Base-by-base conservation (phyloP, 441 rosid species). In the Erodium moschatum region DNA sequence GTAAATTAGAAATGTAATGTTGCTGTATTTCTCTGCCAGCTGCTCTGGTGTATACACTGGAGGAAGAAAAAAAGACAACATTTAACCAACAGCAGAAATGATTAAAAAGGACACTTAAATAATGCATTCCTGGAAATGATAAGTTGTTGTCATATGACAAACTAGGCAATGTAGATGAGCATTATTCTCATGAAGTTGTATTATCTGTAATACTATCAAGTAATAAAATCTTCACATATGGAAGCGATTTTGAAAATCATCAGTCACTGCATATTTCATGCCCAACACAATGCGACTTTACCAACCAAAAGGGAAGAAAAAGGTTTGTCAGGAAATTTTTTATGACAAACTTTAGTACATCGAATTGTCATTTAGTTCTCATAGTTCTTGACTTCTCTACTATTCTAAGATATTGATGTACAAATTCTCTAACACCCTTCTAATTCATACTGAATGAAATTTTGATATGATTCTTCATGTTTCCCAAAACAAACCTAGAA, bases 21-120 rank as follows among this genome's bases (percentile, higher is more conserved):
- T 89, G 81, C 95, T 85, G 85, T 89, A 93, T 72, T 93, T 93
- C 79, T 91, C 98, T 21, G 89, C 91, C 87, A 93, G 81, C 77
- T 93, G 93, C 76, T 91, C 98, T 0, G 95, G 91, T 46, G 98
- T 93, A 81, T 85, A 93, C 70, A 93, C 98, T 93, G 89, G 27
- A 24, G 78, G 15, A 31, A 66, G 27, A 24, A 2, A 66, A 48
- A 20, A 65, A 52, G 48, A 13, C 35, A 12, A 35, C 3, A 5
- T 65, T 6, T 65, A 6, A 65, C 9, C 64, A n/a, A 4, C 58
- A 50, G 19, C n/a, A 50, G 58, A n/a, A 13, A 19, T 15, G 58
- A n/a, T n/a, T 13, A 50, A 13, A 15, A 50, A 15, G 16, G 58
- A 15, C 19, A n/a, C 58, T 24, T 6, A 50, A 5, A 40, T 40